Evolutionary conservation across 371 early-diverging fungal species (phyloP).

Genomic region (Dichotomocladium elegans): DNA sequence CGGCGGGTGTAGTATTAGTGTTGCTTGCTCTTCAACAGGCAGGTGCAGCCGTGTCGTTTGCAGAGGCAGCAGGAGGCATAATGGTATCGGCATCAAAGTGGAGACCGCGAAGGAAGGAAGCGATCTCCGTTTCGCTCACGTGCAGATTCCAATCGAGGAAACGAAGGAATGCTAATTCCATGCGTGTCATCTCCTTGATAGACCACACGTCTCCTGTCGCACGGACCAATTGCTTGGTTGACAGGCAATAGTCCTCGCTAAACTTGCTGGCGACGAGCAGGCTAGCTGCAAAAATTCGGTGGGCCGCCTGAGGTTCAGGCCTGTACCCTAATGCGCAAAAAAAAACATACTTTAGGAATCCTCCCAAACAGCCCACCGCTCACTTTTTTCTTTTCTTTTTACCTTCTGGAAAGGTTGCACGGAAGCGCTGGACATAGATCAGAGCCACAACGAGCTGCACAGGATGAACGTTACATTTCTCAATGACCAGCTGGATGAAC

Average conservation of each 20-base stretch:
- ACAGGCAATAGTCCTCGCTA: conserved; percentile 39
- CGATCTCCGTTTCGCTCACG: conserved; percentile 35
- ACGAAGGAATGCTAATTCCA: conserved; percentile 43
- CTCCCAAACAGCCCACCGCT: too few relatives aligned
- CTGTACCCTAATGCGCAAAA: conserved; percentile 36
- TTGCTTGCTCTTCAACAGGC: too few relatives aligned
- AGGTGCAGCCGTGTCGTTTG: too few relatives aligned
- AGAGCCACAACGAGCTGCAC: conserved; percentile 44
- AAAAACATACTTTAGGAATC: too few relatives aligned
- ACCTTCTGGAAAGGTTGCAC: conserved; percentile 34
- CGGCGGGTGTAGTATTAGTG: too few relatives aligned
- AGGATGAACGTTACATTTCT: conserved; percentile 41
- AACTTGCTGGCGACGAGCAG: conserved; percentile 45
- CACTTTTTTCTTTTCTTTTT: too few relatives aligned
- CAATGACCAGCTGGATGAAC: conserved; percentile 43
- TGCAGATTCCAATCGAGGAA: conserved; percentile 45
- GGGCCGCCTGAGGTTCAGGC: conserved; percentile 47
- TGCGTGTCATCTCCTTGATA: conserved; percentile 46
- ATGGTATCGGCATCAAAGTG: conserved; percentile 7
- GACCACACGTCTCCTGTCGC: conserved; percentile 53
- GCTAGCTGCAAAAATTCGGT: conserved; percentile 49
- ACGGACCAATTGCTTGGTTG: conserved; percentile 41
- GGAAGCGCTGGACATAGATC: conserved; percentile 46
- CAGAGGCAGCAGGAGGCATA: too few relatives aligned
- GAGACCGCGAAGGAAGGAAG: conserved; percentile 16